Percentiles rank a stretch among this genome's conserved stretches.
Conservation (phyloP, 305 asterid species). For the Fraxinus platypoda region DNA sequence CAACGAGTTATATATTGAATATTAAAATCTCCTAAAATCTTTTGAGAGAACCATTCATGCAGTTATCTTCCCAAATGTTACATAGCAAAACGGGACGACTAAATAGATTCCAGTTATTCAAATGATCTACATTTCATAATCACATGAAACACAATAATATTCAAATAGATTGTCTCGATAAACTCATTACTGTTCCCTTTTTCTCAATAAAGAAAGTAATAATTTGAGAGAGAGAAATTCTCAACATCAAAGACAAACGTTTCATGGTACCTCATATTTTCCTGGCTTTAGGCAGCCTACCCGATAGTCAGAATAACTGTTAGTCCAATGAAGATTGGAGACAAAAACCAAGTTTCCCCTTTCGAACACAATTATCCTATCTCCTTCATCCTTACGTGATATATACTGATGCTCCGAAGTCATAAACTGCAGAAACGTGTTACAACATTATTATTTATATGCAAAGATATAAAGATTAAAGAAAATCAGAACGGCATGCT, state of each 20-base stretch:
- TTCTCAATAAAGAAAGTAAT: background rate
- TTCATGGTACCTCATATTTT: slow-evolving; percentile 69
- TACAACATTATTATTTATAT: background rate
- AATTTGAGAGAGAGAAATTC: background rate
- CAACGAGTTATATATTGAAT: background rate
- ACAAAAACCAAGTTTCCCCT: slow-evolving; percentile 82
- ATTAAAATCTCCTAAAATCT: background rate
- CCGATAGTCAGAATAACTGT: slow-evolving; percentile 76
- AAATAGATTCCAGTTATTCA: background rate
- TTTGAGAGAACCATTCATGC: background rate
- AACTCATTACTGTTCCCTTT: background rate
- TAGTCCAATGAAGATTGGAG: slow-evolving; percentile 87
- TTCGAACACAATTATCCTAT: slow-evolving; percentile 72
- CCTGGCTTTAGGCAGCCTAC: slow-evolving; percentile 88
- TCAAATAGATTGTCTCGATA: background rate
- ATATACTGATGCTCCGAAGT: slow-evolving; percentile 90
- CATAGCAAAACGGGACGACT: background rate
- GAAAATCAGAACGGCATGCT: slow-evolving; percentile 10
- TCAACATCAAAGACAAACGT: slow-evolving; percentile 1
- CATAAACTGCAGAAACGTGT: slow-evolving; percentile 71
- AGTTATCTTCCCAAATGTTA: background rate
- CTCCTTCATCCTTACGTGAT: slow-evolving; percentile 85
- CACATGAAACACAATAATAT: background rate
- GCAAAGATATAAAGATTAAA: background rate
- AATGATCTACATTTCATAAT: background rate